Conservation (phyloP, 1,284 basidiomycete species). For the Chiua sp. region DNA sequence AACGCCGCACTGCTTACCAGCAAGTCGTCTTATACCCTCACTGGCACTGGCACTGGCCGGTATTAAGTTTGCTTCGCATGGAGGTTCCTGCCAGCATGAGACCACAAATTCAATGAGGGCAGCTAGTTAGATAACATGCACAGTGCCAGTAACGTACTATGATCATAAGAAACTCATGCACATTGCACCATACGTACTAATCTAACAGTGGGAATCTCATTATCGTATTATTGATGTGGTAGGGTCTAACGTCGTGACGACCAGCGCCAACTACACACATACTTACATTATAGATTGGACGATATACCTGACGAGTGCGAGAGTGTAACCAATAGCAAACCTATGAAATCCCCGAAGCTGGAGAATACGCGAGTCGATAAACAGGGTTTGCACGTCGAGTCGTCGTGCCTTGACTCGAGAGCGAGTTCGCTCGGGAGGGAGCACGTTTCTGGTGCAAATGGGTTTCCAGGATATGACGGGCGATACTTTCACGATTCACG, state of each 20-base stretch:
- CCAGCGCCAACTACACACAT: neutral
- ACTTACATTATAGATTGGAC: neutral
- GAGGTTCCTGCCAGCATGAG: neutral
- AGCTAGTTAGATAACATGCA: too few species aligned
- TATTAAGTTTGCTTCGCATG: too few species aligned
- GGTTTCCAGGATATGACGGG: conserved; percentile 25
- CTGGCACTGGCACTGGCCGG: too few species aligned
- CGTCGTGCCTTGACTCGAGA: neutral
- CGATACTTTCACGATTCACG: conserved; percentile 31
- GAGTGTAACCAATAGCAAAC: too few species aligned
- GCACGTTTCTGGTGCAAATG: conserved; percentile 22
- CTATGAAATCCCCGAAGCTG: neutral
- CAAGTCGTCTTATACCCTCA: too few species aligned
- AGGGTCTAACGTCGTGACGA: neutral
- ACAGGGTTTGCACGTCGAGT: neutral
- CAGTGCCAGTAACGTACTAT: neutral
- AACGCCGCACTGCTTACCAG: conserved; percentile 18
- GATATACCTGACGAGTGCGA: neutral
- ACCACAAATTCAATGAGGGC: neutral
- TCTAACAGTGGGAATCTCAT: neutral
- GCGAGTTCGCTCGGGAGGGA: neutral
- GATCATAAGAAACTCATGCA: neutral
- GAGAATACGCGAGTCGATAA: neutral
- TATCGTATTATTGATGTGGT: too few species aligned
- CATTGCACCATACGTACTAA: neutral